These are phyloP conservation scores for Cephaloascus albidus DNA, from an alignment of 805 yeast genomes.

Conservation along the genomic window DNA sequence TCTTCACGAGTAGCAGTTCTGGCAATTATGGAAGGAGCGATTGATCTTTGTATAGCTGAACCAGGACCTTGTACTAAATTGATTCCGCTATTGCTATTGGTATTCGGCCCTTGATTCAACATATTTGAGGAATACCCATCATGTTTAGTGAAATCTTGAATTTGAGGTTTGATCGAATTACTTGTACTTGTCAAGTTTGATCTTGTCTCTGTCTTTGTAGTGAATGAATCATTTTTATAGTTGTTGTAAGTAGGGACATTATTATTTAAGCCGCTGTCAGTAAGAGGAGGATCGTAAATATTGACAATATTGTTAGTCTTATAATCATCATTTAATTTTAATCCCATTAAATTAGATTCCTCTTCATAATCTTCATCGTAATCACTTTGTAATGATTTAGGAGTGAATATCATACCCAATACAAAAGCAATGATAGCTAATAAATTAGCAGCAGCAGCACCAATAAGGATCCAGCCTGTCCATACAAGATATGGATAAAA, in stretches of 20 bases:
- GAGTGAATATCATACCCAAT: constrained; percentile 21
- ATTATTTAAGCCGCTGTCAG: not conserved
- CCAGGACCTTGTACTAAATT: not conserved
- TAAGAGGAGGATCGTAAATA: not conserved
- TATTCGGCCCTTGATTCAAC: not conserved
- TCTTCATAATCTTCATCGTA: not conserved
- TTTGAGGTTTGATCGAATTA: not conserved
- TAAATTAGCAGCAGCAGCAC: constrained; percentile 51
- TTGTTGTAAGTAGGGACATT: not conserved
- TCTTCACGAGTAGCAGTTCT: not conserved
- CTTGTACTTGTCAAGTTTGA: not conserved
- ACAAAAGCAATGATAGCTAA: constrained; percentile 41
- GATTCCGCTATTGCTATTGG: not conserved
- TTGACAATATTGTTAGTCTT: not conserved
- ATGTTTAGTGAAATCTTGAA: not conserved
- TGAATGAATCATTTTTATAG: not conserved
- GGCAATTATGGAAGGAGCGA: not conserved
- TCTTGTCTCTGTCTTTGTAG: not conserved
- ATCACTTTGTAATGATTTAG: constrained; percentile 9
- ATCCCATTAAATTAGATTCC: not conserved
- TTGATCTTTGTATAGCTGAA: not conserved
- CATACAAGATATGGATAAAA: constrained; percentile 60
- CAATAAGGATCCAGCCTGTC: constrained; percentile 68
- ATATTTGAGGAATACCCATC: not conserved
- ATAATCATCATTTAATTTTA: not conserved